phyloP scores from a whole-genome alignment of 495 filamentous ascomycete genomes.

The Penicillium ochrochloron region DNA sequence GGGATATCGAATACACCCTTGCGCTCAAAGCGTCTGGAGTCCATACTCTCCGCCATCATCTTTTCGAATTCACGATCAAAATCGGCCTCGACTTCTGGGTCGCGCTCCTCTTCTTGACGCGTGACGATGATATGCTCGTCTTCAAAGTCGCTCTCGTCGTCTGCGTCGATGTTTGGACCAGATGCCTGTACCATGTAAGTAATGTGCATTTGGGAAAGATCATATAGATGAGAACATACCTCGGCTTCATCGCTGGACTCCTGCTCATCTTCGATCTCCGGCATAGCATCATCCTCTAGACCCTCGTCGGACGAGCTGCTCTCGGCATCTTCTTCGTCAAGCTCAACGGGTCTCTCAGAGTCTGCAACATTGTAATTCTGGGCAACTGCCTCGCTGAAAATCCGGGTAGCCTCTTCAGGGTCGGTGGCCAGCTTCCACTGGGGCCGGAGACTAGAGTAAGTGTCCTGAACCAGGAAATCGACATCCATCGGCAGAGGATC shows the following conservation, averaged over 20 bases:
- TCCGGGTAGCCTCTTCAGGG: constrained; percentile 79
- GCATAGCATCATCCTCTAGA: constrained; percentile 59
- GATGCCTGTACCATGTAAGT: constrained; percentile 48
- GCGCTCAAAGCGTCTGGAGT: constrained; percentile 91
- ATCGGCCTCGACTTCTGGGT: constrained; percentile 93
- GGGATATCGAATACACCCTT: constrained; percentile 94
- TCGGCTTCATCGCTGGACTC: constrained; percentile 65
- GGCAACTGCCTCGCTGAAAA: constrained; percentile 84
- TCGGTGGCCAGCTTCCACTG: constrained; percentile 87
- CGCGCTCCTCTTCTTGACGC: constrained; percentile 83
- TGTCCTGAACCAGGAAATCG: constrained; percentile 96
- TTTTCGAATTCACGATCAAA: constrained; percentile 98
- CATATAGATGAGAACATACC: constrained; percentile 32
- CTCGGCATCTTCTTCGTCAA: constrained; percentile 67
- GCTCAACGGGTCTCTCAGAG: constrained; percentile 65
- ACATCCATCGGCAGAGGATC: constrained; percentile 94
- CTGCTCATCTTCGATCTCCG: constrained; percentile 61
- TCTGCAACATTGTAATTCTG: constrained; percentile 85
- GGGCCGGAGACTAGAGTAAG: constrained; percentile 78
- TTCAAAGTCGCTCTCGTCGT: constrained; percentile 56
- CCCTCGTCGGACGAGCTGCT: constrained; percentile 65
- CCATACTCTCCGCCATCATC: constrained; percentile 97
- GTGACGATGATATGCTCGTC: constrained; percentile 92
- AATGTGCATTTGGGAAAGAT: not conserved
- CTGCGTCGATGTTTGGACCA: constrained; percentile 48